Base-by-base conservation (phyloP, 108 stramenopile genomes). In the Conticribra guillardii region DNA sequence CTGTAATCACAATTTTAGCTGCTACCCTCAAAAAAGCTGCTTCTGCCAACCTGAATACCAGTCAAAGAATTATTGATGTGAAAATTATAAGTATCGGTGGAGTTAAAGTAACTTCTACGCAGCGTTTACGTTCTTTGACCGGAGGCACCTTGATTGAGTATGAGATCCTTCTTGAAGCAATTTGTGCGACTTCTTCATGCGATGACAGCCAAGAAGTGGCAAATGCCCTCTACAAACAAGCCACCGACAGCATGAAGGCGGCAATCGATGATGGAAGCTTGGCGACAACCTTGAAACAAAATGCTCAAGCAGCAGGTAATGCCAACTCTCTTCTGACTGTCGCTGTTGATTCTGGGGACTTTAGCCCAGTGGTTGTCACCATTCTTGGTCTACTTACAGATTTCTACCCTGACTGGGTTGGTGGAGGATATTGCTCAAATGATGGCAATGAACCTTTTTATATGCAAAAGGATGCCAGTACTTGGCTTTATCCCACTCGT, bases 401-500 rank as follows among this genome's bases (percentile, higher is more conserved):
- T 28, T 68, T 28, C 2, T 68, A 68, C 21, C 67, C 67, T 32
- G 56, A 48, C 18, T 68, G 67, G 67, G 30, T 29, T 31, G 34
- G 53, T 24, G 21, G 19, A 32, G 45, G 46, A 1, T 57, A 68
- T 29, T 68, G 67, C 34, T n/a, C 2, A 2, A 68, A 68, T 57
- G 67, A 68, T 29, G 65, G 65, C 31, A 62, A 62, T 19, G 18
- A 62, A 29, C 61, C 67, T 15, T n/a, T 37, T 14, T 68, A 68
- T 37, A 68, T 68, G 67, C 16, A 47, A 21, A 29, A 21, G n/a
- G 14, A 11, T 21, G 31, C 54, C 0, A 41, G 30, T 1, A 4
- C 19, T 18, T 68, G 67, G 67, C n/a, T 68, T 4, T 47, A 32
- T 1, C 0, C 2, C 11, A 55, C 54, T 46, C 21, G 55, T n/a